phyloP scores from a whole-genome alignment of 495 filamentous ascomycete species.

The Clohesyomyces aquaticus region DNA sequence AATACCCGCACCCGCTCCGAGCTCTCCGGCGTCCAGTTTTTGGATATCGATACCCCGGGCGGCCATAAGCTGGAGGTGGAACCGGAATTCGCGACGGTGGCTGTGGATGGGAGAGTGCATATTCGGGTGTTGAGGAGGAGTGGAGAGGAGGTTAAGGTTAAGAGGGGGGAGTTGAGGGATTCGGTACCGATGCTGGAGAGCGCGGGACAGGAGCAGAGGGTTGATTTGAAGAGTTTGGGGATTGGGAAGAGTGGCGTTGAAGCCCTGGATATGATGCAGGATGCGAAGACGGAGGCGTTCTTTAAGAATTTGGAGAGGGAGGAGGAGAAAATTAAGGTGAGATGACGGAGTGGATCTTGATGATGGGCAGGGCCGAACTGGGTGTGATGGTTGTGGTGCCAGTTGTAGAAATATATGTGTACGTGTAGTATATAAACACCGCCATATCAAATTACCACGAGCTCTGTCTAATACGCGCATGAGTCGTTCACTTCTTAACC shows the following conservation, averaged over 20 bases:
- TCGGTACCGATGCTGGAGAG: neutral
- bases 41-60: conserved; percentile 54
- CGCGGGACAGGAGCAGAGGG: neutral
- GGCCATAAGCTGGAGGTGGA: conserved; percentile 60
- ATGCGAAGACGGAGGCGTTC: neutral
- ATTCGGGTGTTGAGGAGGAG: neutral
- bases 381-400: too few relatives aligned
- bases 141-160: neutral
- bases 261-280: conserved; percentile 1
- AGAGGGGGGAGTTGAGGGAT: neutral
- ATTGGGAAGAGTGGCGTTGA: conserved; percentile 9
- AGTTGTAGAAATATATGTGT: too few relatives aligned
- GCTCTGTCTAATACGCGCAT: too few relatives aligned
- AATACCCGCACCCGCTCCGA: conserved; percentile 35
- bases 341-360: too few relatives aligned
- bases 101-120: conserved; percentile 57
- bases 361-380: too few relatives aligned
- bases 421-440: too few relatives aligned
- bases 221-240: neutral
- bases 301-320: too few relatives aligned
- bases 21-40: conserved; percentile 8
- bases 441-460: too few relatives aligned
- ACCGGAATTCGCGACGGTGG: conserved; percentile 59
- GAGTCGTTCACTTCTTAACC: too few relatives aligned
- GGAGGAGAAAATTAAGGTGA: too few relatives aligned